Conservation (phyloP, 805 yeast species). For the Candida ponderosae region DNA sequence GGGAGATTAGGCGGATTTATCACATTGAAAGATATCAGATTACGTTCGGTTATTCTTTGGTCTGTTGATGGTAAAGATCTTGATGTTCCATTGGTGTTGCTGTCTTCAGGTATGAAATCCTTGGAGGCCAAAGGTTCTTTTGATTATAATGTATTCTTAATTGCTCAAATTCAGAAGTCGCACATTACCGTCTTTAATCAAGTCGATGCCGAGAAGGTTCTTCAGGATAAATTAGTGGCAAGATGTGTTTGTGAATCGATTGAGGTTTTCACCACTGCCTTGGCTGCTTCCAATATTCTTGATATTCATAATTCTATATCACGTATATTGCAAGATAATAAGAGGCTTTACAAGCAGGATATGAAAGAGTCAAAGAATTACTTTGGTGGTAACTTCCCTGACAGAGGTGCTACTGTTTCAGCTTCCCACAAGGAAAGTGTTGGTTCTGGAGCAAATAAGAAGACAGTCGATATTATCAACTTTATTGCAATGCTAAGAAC, state of each 20-base stretch:
- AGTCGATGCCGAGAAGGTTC: slow-evolving; percentile 35
- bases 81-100: slow-evolving; percentile 59
- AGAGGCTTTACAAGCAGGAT: slow-evolving; percentile 67
- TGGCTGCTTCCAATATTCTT: slow-evolving; percentile 75
- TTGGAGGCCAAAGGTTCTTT: slow-evolving; percentile 59
- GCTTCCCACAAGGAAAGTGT: slow-evolving; percentile 3
- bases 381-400: too few relatives aligned
- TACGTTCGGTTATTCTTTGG: slow-evolving; percentile 72
- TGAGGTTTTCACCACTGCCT: slow-evolving; percentile 65
- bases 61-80: slow-evolving; percentile 34
- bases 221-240: slow-evolving; percentile 56
- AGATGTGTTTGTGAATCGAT: slow-evolving; percentile 40
- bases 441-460: slow-evolving; percentile 4
- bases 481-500: slow-evolving; percentile 45
- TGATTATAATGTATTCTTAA: slow-evolving; percentile 80
- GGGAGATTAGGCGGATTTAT: slow-evolving; percentile 80
- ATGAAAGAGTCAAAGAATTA: slow-evolving; percentile 46
- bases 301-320: slow-evolving; percentile 68
- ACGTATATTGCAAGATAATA: slow-evolving; percentile 68
- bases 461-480: slow-evolving; percentile 17
- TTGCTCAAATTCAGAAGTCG: slow-evolving; percentile 43
- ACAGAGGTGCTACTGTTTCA: too few relatives aligned
- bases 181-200: slow-evolving; percentile 62
- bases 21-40: slow-evolving; percentile 36
- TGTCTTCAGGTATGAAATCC: slow-evolving; percentile 47